A percentile compares a stretch with the other conserved stretches of the same genome.
These are phyloP conservation scores for Diplosphaera chodatii DNA, from an alignment of 139 green algal species.

Conservation along the genomic window DNA sequence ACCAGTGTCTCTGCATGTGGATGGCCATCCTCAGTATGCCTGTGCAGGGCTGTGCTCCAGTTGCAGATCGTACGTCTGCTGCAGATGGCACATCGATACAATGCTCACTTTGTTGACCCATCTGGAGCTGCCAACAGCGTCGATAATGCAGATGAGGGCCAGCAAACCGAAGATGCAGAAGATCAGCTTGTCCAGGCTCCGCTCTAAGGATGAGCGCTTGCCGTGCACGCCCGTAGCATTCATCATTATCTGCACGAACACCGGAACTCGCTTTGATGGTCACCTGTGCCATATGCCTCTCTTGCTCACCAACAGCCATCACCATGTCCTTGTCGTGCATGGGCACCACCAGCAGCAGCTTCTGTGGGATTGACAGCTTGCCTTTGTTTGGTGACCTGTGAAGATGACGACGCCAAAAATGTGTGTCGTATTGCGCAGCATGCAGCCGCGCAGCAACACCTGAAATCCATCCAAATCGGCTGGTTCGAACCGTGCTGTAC, in stretches of 20 bases:
- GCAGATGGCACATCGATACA: too few species aligned
- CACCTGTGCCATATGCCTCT: too few species aligned
- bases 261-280: too few species aligned
- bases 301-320: too few species aligned
- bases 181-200: slow-evolving; percentile 66
- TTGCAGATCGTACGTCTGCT: too few species aligned
- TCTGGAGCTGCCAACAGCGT: slow-evolving; percentile 35
- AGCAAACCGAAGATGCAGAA: slow-evolving; percentile 68
- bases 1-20: slow-evolving; percentile 43
- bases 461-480: too few species aligned
- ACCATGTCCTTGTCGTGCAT: too few species aligned
- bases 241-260: slow-evolving; percentile 44
- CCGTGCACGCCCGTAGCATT: slow-evolving; percentile 59
- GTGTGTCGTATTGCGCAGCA: slow-evolving; percentile 33
- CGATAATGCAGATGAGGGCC: slow-evolving; percentile 56
- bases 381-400: slow-evolving; percentile 73
- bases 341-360: too few species aligned
- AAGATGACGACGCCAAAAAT: slow-evolving; percentile 36
- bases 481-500: too few species aligned
- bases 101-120: slow-evolving; percentile 36
- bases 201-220: slow-evolving; percentile 66
- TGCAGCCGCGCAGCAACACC: slow-evolving; percentile 37
- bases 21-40: too few species aligned
- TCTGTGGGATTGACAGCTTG: too few species aligned
- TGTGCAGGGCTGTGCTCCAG: too few species aligned